Conservation (phyloP, 768 basidiomycete genomes). For the Postia placenta region DNA sequence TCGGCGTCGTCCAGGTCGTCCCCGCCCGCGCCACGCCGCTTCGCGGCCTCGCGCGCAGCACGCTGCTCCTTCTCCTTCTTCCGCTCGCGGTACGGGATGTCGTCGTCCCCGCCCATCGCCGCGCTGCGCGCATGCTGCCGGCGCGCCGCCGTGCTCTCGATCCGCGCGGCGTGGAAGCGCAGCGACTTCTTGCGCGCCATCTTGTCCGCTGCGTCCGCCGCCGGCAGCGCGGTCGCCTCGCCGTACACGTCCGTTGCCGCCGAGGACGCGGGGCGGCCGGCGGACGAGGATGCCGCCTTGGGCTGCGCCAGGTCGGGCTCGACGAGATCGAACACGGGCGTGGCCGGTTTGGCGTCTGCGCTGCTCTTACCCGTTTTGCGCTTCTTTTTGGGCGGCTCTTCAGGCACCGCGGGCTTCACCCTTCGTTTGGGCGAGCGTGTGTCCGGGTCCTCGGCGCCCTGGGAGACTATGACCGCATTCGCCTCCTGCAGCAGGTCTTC, state of each 20-base stretch:
- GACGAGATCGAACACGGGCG: conserved; percentile 66
- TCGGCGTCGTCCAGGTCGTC: conserved; percentile 61
- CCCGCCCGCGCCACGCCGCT: conserved; percentile 46
- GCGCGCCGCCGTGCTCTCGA: conserved; percentile 74
- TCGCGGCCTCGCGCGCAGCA: conserved; percentile 47
- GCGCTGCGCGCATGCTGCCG: conserved; percentile 67
- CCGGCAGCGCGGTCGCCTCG: conserved; percentile 62
- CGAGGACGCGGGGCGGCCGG: conserved; percentile 16
- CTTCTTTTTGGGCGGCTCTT: conserved; percentile 54
- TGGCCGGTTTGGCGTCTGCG: conserved; percentile 9
- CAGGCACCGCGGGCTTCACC: conserved; percentile 9
- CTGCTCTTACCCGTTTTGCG: conserved; percentile 35
- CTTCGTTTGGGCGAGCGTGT: conserved; percentile 12
- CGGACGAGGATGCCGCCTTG: conserved; percentile 26
- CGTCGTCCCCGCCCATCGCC: conserved; percentile 87
- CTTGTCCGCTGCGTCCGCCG: conserved; percentile 80
- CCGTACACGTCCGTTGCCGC: conserved; percentile 49
- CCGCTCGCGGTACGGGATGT: conserved; percentile 83
- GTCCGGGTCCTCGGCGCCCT: conserved; percentile 7
- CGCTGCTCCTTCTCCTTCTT: conserved; percentile 56
- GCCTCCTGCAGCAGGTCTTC: conserved; percentile 53
- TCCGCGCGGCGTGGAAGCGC: conserved; percentile 90
- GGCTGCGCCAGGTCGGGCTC: conserved; percentile 63
- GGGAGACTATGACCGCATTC: conserved; percentile 10
- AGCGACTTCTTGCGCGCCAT: conserved; percentile 73